Base-by-base conservation (phyloP, 768 basidiomycete species). In the Mycena galericulata region DNA sequence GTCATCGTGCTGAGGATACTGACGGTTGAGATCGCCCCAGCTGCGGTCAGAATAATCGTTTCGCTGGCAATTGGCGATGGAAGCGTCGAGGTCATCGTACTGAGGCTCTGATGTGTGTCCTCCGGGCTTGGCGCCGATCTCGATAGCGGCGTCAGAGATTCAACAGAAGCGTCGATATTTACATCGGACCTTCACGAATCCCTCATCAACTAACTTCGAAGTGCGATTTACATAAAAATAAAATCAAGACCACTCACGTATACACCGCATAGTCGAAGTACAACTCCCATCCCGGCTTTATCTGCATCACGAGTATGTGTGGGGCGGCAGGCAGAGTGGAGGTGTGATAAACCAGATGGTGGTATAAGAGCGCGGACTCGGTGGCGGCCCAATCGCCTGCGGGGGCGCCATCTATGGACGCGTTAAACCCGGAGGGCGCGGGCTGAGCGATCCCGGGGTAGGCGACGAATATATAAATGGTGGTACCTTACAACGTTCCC, bases 251-350 rank as follows among this genome's bases (percentile, higher is more conserved):
- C 11, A 62, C 62, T 41, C 53, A 63, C 62, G 41, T 63, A 24
- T 54, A 63, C 17, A 63, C 27, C 18, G 53, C 53, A 27, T 63
- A 54, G 32, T 63, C 62, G 9, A 63, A 46, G 12, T 55, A 63
- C n/a, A 63, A 17, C 29, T 53, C 62, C 62, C 62, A 63, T 9
- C 34, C 29, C 17, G 62, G 40, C n/a, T 22, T 3, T 24, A 63
- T 54, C 32, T 63, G 51, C 40, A 63, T 54, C n/a, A 53, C 50
- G 20, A 63, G 17, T 3, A 20, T 45, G 32, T 63, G 62, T 17
- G 49, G 36, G 5, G 17, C 30, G 11, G n/a, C 34, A 1, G 40
- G 3, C 1, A 63, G 50, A 12, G 40, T 20, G 18, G 12, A 8
- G 18, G 15, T 63, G n/a, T 11, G 10, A n/a, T n/a, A n/a, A n/a